phyloP scores from a whole-genome alignment of 257 asterid genomes.

The Salvia hispanica region DNA sequence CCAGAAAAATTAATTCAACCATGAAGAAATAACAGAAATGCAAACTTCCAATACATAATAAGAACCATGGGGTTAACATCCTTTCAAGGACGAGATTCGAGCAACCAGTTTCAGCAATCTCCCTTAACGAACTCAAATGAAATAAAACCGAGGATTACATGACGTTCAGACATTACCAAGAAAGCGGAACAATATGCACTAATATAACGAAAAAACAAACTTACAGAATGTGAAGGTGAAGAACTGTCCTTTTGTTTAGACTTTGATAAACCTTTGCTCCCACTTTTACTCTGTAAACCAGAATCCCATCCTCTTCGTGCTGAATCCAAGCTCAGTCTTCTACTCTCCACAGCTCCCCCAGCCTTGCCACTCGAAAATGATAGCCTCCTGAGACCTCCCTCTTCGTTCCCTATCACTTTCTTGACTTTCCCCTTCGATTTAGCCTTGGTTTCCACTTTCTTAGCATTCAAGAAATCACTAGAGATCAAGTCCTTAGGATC shows the following conservation, averaged over 20 bases:
- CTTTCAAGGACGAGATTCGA: neutral
- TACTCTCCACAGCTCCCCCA: constrained; percentile 43
- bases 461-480: constrained; percentile 65
- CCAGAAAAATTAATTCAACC: neutral
- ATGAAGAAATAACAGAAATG: neutral
- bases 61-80: neutral
- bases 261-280: constrained; percentile 36
- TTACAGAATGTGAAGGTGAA: constrained; percentile 46
- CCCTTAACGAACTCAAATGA: neutral
- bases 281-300: constrained; percentile 43
- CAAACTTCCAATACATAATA: neutral
- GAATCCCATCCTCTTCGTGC: constrained; percentile 80
- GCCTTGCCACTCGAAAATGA: constrained; percentile 61
- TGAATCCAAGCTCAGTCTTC: constrained; percentile 83
- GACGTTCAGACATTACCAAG: no score
- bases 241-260: constrained; percentile 39
- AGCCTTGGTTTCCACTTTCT: constrained; percentile 43
- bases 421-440: constrained; percentile 50
- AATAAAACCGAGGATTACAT: neutral
- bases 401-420: constrained; percentile 47
- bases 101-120: neutral
- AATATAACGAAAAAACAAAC: constrained; percentile 21
- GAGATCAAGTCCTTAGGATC: constrained; percentile 90
- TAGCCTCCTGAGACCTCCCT: constrained; percentile 59
- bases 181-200: neutral